Percentiles rank a stretch among this genome's conserved stretches.
These are phyloP conservation scores for Suillus hirtellus DNA, from an alignment of 768 basidiomycete species.

Conservation along the genomic window DNA sequence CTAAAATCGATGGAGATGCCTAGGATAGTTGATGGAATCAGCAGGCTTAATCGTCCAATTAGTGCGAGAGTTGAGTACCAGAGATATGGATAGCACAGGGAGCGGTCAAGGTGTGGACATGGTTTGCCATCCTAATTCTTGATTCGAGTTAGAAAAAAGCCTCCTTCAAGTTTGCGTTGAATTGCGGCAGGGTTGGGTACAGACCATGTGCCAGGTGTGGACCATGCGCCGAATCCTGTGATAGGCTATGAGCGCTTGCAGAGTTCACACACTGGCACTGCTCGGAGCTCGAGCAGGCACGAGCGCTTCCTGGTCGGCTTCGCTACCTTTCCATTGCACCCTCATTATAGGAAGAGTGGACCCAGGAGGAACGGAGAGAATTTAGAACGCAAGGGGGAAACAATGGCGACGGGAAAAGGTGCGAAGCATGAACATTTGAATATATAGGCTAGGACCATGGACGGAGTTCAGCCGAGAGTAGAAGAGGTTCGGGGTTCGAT, in stretches of 20 bases:
- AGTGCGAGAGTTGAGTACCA: background rate
- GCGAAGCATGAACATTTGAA: too few species aligned
- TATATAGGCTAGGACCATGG: too few species aligned
- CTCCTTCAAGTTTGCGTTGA: background rate
- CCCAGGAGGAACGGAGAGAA: too few species aligned
- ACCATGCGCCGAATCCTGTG: background rate
- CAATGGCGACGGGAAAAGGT: too few species aligned
- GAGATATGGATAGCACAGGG: background rate
- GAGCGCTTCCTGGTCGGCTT: too few species aligned
- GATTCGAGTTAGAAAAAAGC: background rate
- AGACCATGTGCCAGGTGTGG: background rate
- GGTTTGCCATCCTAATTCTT: background rate
- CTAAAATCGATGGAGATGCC: background rate
- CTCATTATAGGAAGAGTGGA: too few species aligned
- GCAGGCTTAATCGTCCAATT: background rate
- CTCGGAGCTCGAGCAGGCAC: too few species aligned
- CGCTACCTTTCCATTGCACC: too few species aligned
- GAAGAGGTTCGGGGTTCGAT: too few species aligned
- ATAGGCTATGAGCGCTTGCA: background rate
- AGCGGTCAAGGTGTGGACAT: background rate
- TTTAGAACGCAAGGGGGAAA: too few species aligned
- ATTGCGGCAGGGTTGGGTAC: background rate
- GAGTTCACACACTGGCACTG: background rate
- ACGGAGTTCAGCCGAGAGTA: too few species aligned
- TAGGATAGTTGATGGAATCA: background rate